Evolutionary conservation across 345 rosid species (phyloP).

Genomic region (Melaleuca alternifolia): DNA sequence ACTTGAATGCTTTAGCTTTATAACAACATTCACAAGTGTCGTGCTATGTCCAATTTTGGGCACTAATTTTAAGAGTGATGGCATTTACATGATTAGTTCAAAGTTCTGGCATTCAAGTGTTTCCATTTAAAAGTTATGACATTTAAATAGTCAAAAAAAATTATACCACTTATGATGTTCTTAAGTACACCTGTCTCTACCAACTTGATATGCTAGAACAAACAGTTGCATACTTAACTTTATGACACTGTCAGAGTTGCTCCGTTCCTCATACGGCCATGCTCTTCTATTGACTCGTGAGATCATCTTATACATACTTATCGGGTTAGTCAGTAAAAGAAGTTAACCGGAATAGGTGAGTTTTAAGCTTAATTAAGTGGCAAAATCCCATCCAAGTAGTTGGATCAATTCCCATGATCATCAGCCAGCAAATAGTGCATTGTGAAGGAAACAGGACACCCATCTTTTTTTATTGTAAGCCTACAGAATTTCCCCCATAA

Average conservation of each 20-base stretch:
- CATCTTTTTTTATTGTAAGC: neutral
- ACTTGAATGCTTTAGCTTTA: neutral
- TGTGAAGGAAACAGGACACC: neutral
- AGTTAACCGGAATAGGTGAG: neutral
- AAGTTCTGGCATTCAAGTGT: neutral
- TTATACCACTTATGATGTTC: neutral
- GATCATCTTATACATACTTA: neutral
- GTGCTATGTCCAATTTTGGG: accelerated
- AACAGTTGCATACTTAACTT: neutral
- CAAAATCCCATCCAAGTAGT: neutral
- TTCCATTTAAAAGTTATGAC: neutral
- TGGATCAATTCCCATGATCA: neutral
- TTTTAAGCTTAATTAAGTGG: neutral
- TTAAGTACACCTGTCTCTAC: neutral
- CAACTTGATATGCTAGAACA: neutral
- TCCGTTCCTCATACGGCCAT: neutral
- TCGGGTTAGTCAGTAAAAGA: neutral
- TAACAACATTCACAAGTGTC: accelerated
- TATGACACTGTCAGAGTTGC: neutral
- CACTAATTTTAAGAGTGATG: neutral
- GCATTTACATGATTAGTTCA: accelerated
- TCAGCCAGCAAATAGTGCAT: neutral
- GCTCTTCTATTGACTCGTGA: neutral
- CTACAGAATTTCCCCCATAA: neutral
- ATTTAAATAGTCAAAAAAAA: neutral